Base-by-base conservation (phyloP, 139 green algal genomes). In the Coelastrella sp. region DNA sequence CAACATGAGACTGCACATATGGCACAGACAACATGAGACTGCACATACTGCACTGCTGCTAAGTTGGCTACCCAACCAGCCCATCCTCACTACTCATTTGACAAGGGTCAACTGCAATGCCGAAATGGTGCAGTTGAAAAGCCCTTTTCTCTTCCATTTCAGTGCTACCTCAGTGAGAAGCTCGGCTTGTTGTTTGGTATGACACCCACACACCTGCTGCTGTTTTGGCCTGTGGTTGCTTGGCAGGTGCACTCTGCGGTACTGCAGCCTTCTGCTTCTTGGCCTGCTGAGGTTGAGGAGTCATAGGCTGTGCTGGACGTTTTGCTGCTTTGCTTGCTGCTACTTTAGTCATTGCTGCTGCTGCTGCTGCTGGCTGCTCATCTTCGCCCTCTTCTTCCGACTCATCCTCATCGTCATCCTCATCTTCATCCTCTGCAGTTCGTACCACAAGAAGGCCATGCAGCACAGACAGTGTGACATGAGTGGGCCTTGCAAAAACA, bases 361-460 rank as follows among this genome's bases (percentile, higher is more conserved):
- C 34, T 81, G 73, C 73, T 81, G 73, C 73, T 81, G 48, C 73
- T 38, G 73, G 73, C 48, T 81, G 67, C 67, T 76, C 37, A 21
- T 76, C 35, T 32, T 76, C 67, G 3, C 45, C 71, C 21, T 57
- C 68, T n/a, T 77, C 68, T 30, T 48, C 34, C 5, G 30, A 48
- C 32, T 79, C 71, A n/a, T 79, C 71, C 5, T 79, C 71, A 43
- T 79, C 71, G 27, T 79, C 71, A 50, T 73, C 62, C n/a, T 40
- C 66, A 1, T n/a, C n/a, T n/a, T n/a, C n/a, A n/a, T n/a, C n/a
- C n/a, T n/a, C n/a, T n/a, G n/a, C n/a, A n/a, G n/a, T n/a, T n/a
- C n/a, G n/a, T n/a, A n/a, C n/a, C n/a, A n/a, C n/a, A n/a, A n/a
- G n/a, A n/a, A n/a, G n/a, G n/a, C n/a, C n/a, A n/a, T n/a, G n/a